Evolutionary conservation across 768 basidiomycete species (phyloP).

Genomic region (Pisolithus albus): DNA sequence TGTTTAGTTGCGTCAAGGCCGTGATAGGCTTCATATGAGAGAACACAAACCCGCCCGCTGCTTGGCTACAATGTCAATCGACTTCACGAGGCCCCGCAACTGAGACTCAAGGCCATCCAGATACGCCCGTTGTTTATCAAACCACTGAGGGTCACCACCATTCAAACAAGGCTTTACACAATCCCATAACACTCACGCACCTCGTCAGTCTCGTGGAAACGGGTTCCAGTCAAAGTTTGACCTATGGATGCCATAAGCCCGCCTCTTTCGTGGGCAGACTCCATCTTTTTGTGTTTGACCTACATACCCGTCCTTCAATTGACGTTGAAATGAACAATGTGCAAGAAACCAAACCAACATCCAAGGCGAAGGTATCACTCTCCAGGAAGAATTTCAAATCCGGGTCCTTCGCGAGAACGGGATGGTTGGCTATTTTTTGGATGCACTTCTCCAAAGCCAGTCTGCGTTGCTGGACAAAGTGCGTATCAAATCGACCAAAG

Average conservation of each 20-base stretch:
- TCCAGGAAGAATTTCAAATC: constrained; percentile 90
- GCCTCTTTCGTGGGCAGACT: constrained; percentile 68
- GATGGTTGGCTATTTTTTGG: constrained; percentile 89
- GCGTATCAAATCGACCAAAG: constrained; percentile 88
- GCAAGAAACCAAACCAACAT: constrained; percentile 47
- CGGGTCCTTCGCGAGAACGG: constrained; percentile 78
- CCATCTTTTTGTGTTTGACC: constrained; percentile 86
- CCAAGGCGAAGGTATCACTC: constrained; percentile 83
- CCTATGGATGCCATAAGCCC: constrained; percentile 83
- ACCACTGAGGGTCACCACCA: constrained; percentile 59
- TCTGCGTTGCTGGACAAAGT: constrained; percentile 84
- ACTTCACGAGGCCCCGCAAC: constrained; percentile 77
- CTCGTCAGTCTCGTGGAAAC: constrained; percentile 87
- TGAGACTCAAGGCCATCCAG: constrained; percentile 89
- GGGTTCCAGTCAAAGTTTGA: constrained; percentile 67
- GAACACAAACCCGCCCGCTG: constrained; percentile 57
- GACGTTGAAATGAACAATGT: neutral
- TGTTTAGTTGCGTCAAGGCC: constrained; percentile 17
- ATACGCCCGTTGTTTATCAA: constrained; percentile 78
- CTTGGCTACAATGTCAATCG: constrained; percentile 80
- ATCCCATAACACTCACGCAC: constrained; percentile 29
- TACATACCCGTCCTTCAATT: constrained; percentile 22
- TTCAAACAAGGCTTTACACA: neutral
- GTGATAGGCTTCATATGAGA: neutral
- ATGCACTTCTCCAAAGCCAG: constrained; percentile 83